Base-by-base conservation (phyloP, 306 rosid species). In the Prunus dulcis region DNA sequence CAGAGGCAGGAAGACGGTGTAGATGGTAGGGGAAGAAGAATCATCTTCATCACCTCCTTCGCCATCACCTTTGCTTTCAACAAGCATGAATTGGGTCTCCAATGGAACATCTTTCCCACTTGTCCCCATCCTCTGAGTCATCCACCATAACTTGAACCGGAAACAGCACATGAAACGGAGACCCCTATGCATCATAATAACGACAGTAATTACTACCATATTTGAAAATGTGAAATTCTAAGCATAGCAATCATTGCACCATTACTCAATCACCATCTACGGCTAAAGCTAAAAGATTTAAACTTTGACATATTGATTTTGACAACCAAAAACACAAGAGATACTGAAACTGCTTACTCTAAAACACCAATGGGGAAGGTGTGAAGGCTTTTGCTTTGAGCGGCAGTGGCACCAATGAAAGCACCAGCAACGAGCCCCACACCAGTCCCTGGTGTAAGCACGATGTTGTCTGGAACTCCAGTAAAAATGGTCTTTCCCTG, bases 131-230 rank as follows among this genome's bases (percentile, higher is more conserved):
- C 96, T 92, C 56, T 96, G 99, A n/a, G 99, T 92, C 99, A 95
- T 95, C 99, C 99, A 95, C 99, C 99, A 95, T 73, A 95, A 82
- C 88, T 92, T 92, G 89, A 95, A 95, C 51, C 99, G 96, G 78
- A 95, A 95, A 63, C 91, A 89, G 80, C 97, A 90, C 89, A 92
- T 64, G 87, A 95, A 95, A 20, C 97, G 89, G 1, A 79, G 86
- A 38, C 84, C 99, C 87, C 99, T 95, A 75, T 25, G 23, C 50
- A 46, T 23, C 56, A 45, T 9, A 56, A 15, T 18, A 65, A 38
- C 12, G 2, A 12, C 19, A 3, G 12, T 53, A 65, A 45, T 34
- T 34, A 65, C 47, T n/a, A 74, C 50, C 32, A 17, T 2, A 17
- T 50, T 18, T 2, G 20, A 25, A 61, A 14, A 46, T 5, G 28